These are phyloP conservation scores for Citeromyces matritensis DNA, from an alignment of 805 yeast species.

Conservation along the genomic window DNA sequence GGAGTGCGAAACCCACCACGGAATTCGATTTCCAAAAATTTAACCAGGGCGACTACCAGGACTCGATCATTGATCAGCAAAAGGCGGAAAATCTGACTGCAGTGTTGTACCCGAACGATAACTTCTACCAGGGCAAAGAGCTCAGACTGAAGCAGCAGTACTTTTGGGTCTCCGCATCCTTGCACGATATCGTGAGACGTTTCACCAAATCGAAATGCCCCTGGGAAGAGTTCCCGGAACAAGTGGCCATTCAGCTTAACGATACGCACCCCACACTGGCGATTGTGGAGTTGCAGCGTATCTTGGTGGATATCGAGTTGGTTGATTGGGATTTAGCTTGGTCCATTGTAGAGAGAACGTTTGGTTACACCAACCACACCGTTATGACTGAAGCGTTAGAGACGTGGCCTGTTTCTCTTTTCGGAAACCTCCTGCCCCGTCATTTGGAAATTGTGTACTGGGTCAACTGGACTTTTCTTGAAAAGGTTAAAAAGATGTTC, in stretches of 20 bases:
- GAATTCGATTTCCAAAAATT: slow-evolving; percentile 87
- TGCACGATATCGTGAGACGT: slow-evolving; percentile 82
- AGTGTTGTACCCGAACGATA: slow-evolving; percentile 87
- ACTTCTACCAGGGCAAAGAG: slow-evolving; percentile 83
- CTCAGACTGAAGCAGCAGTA: slow-evolving; percentile 88
- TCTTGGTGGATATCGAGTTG: slow-evolving; percentile 72
- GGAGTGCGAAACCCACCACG: slow-evolving; percentile 82
- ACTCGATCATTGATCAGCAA: slow-evolving; percentile 75
- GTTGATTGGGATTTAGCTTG: slow-evolving; percentile 77
- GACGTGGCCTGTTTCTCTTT: slow-evolving; percentile 83
- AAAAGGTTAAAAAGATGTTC: slow-evolving; percentile 58
- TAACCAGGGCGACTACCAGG: slow-evolving; percentile 80
- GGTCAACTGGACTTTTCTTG: slow-evolving; percentile 66
- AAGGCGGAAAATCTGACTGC: slow-evolving; percentile 87
- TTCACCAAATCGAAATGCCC: slow-evolving; percentile 65
- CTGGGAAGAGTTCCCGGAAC: slow-evolving; percentile 75
- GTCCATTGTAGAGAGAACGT: slow-evolving; percentile 64
- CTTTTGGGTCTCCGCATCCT: slow-evolving; percentile 92
- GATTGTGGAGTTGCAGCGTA: slow-evolving; percentile 76
- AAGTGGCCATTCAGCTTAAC: slow-evolving; percentile 82
- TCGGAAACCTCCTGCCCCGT: slow-evolving; percentile 73
- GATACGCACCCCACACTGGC: slow-evolving; percentile 94
- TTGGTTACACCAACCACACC: slow-evolving; percentile 90
- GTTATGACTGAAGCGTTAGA: slow-evolving; percentile 92
- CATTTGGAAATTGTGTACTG: slow-evolving; percentile 85